phyloP scores from a whole-genome alignment of 768 basidiomycete species.

The Leccinum boreale region DNA sequence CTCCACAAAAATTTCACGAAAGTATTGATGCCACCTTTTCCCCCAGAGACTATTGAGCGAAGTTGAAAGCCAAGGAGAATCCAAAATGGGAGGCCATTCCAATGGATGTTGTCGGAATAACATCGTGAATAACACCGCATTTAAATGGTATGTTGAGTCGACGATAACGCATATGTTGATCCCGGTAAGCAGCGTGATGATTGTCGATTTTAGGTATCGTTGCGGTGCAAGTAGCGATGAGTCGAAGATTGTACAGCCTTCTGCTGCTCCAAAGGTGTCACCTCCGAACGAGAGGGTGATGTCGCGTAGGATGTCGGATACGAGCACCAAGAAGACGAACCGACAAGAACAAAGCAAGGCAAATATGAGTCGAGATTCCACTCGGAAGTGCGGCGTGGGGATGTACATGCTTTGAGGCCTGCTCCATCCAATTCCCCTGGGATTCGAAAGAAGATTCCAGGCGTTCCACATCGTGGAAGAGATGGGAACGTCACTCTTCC shows the following conservation, averaged over 20 bases:
- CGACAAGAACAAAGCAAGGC: slow-evolving; percentile 15
- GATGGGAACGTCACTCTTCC: slow-evolving; percentile 1
- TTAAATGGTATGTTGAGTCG: slow-evolving; percentile 39
- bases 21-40: slow-evolving; percentile 63
- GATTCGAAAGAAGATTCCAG: slow-evolving; percentile 23
- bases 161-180: slow-evolving; percentile 44
- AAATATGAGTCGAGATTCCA: slow-evolving; percentile 21
- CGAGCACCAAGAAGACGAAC: not conserved
- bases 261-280: slow-evolving; percentile 34
- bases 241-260: slow-evolving; percentile 38
- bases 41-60: slow-evolving; percentile 66
- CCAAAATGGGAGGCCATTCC: slow-evolving; percentile 65
- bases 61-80: slow-evolving; percentile 52
- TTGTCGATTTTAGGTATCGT: slow-evolving; percentile 40
- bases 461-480: slow-evolving; percentile 26
- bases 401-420: slow-evolving; percentile 9
- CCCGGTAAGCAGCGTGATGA: slow-evolving; percentile 44
- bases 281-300: slow-evolving; percentile 32
- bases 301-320: slow-evolving; percentile 1
- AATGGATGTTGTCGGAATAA: slow-evolving; percentile 47
- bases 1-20: slow-evolving; percentile 53
- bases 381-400: slow-evolving; percentile 9
- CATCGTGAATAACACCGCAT: slow-evolving; percentile 42
- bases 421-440: slow-evolving; percentile 29
- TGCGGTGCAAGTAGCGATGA: slow-evolving; percentile 29